Base-by-base conservation (phyloP, 139 green algal genomes). In the Picochlorum sp. region DNA sequence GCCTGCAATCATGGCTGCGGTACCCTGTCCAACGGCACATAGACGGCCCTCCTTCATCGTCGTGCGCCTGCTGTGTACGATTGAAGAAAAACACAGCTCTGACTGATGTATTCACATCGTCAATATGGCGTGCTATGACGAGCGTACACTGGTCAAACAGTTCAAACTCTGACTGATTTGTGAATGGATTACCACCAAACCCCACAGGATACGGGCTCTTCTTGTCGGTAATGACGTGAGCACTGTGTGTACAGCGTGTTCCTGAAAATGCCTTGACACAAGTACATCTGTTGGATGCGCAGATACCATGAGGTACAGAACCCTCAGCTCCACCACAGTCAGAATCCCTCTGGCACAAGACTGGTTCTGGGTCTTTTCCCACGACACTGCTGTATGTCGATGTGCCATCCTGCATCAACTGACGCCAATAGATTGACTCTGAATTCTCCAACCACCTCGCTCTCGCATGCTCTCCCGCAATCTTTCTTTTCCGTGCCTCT, bases 201-300 rank as follows among this genome's bases (percentile, higher is more conserved):
- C 34, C 34, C 34, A 41, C 8, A 13, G 34, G 34, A 13, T 41
- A 41, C 5, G 34, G 34, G 8, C 34, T 41, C 34, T 41, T 41
- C 2, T 9, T 41, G 34, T 6, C 7, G 0, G 34, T 41, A 41
- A 41, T 41, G 18, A 55, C n/a, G 15, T 55, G 18, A 16, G 24
- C 18, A 11, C 49, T 55, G 13, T 55, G 49, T 21, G 18, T 49
- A n/a, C n/a, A 23, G 10, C 20, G 8, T 14, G n/a, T 62, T 6
- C 56, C 56, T 55, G 56, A 62, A 18, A 62, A 62, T 55, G 4
- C 56, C 15, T 23, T 21, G 7, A 21, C 56, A 62, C 56, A 62
- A 20, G 2, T 45, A 10, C 56, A 62, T 45, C n/a, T 20, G 14
- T 45, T 62, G n/a, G 30, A 45, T 23, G n/a, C 6, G 6, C 56